Percentiles rank a stretch among this genome's conserved stretches.
Conservation (phyloP, 169 alveolate genomes). For the Cryptosporidium ryanae region DNA sequence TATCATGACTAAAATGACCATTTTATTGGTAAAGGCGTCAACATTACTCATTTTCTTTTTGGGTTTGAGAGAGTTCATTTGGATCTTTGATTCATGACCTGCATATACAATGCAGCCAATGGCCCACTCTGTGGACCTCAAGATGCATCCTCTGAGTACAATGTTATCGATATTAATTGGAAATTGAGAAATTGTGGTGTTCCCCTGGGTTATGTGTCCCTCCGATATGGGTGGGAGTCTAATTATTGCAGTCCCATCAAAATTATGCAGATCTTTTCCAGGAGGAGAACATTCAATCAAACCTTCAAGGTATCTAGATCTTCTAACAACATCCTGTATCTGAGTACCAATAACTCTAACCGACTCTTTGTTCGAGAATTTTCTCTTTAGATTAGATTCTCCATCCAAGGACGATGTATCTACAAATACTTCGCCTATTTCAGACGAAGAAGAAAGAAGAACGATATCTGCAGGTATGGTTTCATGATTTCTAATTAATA, state of each 20-base stretch:
- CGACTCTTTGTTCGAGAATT: constrained; percentile 76
- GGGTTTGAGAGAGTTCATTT: constrained; percentile 85
- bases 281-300: constrained; percentile 74
- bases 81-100: constrained; percentile 95
- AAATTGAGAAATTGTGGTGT: constrained; percentile 49
- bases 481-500: constrained; percentile 84
- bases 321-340: constrained; percentile 39
- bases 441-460: constrained; percentile 78
- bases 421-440: constrained; percentile 80
- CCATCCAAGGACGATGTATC: constrained; percentile 90
- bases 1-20: constrained; percentile 84
- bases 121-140: constrained; percentile 93
- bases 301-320: constrained; percentile 63
- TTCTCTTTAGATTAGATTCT: constrained; percentile 85
- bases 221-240: constrained; percentile 58
- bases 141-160: constrained; percentile 92
- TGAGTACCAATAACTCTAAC: constrained; percentile 36
- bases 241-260: constrained; percentile 72
- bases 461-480: constrained; percentile 90
- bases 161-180: constrained; percentile 77
- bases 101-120: constrained; percentile 94
- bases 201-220: constrained; percentile 57
- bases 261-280: constrained; percentile 61
- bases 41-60: constrained; percentile 84
- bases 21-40: constrained; percentile 79